Base-by-base conservation (phyloP, 306 rosid genomes). In the Lablab purpureus region DNA sequence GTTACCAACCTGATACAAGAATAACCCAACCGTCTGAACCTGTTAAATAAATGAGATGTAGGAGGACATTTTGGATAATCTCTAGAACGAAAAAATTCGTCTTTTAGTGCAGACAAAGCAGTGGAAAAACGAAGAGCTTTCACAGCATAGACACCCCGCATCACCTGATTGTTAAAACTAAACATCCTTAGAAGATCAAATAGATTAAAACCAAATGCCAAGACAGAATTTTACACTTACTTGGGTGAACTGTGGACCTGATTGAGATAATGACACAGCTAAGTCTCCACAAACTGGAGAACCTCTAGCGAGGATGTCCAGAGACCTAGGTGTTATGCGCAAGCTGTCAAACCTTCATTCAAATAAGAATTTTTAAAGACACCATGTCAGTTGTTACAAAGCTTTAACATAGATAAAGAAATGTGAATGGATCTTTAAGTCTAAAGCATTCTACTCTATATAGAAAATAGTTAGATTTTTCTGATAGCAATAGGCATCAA, bases 251-350 rank as follows among this genome's bases (percentile, higher is more conserved):
- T 96, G 99, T 60, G 99, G 99, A 73, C 99, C 96, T 46, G 98
- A 91, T 85, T 96, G 99, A 72, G 99, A 96, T 75, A 96, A 87
- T 83, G 99, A 89, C 82, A 96, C 99, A 59, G 99, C 94, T 83
- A 96, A 91, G 85, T 96, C 99, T 83, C 99, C 99, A 88, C 99
- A 96, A 78, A 96, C 97, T 68, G 98, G 98, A 79, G 99, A 87
- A 65, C 99, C 99, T 79, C 96, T 87, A 78, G 99, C 90, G 68
- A 96, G 97, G 83, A 96, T 91, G 87, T 93, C 94, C 79, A 96
- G 94, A 76, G 99, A 96, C 83, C 94, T 89, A 65, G 97, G 99
- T 73, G 98, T 96, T 83, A 96, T 87, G 59, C 98, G 97, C 92
- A 96, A 75, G 93, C 99, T 92, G 78, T 96, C 99, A 89, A 96